A percentile compares a stretch with the other conserved stretches of the same genome.
Evolutionary conservation across 768 basidiomycete genomes (phyloP).

Genomic region (Suillus occidentalis): DNA sequence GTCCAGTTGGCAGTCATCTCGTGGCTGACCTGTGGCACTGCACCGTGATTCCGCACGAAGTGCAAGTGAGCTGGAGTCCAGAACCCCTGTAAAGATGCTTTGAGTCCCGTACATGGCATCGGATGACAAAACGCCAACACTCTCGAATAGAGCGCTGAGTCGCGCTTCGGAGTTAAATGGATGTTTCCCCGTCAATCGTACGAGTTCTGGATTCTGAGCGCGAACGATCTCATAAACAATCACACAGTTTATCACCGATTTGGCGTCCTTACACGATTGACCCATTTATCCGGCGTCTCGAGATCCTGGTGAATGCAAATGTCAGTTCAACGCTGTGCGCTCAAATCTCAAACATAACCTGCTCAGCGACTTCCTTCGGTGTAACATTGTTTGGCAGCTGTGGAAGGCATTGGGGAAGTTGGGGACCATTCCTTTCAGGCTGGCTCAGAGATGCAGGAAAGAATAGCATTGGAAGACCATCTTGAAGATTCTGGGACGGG

Average conservation of each 20-base stretch:
- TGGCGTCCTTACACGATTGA: conserved; percentile 30
- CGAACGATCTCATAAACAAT: not conserved
- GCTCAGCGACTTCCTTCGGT: conserved; percentile 21
- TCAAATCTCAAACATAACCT: conserved; percentile 13
- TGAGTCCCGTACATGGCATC: not conserved
- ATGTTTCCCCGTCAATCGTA: conserved; percentile 58
- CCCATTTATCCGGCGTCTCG: conserved; percentile 42
- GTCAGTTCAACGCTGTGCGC: not conserved
- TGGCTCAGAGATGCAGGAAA: conserved; percentile 16
- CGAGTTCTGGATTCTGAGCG: conserved; percentile 35
- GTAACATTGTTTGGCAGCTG: conserved; percentile 24
- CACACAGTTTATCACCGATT: not conserved
- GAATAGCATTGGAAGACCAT: conserved; percentile 18
- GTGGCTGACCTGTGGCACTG: conserved; percentile 49
- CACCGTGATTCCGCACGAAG: conserved; percentile 66
- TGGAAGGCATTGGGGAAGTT: conserved; percentile 22
- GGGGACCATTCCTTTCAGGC: conserved; percentile 22
- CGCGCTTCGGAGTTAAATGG: conserved; percentile 60
- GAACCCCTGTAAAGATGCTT: conserved; percentile 42
- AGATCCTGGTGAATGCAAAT: conserved; percentile 23
- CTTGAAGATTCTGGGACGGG: not conserved
- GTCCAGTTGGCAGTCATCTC: conserved; percentile 43
- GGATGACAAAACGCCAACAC: conserved; percentile 22
- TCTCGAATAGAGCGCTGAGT: conserved; percentile 43
- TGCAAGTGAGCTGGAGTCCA: conserved; percentile 53